Base-by-base conservation (phyloP, 2,329 filamentous ascomycete genomes). In the Colletotrichum acutatum region DNA sequence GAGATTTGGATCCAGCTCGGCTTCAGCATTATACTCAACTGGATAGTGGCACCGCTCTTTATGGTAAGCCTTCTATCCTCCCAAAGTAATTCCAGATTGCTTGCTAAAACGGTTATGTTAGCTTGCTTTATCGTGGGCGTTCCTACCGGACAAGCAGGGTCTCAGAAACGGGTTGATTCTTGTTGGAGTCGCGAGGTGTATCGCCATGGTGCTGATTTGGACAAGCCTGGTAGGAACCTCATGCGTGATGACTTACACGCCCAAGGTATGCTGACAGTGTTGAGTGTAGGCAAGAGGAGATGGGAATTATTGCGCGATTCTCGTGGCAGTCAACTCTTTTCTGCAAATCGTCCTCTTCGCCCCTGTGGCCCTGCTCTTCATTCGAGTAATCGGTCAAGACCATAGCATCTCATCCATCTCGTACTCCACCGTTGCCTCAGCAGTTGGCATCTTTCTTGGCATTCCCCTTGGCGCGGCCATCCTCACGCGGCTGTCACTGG, bases 201-300 rank as follows among this genome's bases (percentile, higher is more conserved):
- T 97, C 74, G 95, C 94, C 37, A 97, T 97, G 95, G 86, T 91
- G 2, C 82, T 94, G 5, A 92, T 95, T 74, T 95, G 92, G 93
- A 94, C 90, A 0, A 90, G 89, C 5, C 84, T 95, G 0, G 74
- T 75, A 26, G 1, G 74, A 46, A 7, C 1, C 32, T 16, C 34
- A 5, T 9, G 14, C 1, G 42, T n/a, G 0, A 3, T 4, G 19
- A 7, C 5, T 42, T 6, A 14, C 16, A 46, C 19, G 22, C 68
- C 14, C 9, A 12, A 5, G 2, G 22, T 3, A 7, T 22, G 28
- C 65, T 74, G n/a, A 74, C 63, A 32, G 0, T 11, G 16, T 16
- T 16, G 26, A 16, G 9, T 22, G 1, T 9, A 75, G 59, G 94
- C 95, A 0, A 91, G 91, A 1, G 95, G 95, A 5, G 93, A 97